A percentile compares a stretch with the other conserved stretches of the same genome.
Evolutionary conservation across 192 early-diverging fungal genomes (phyloP).

Genomic region (Oehlia diaphana): DNA sequence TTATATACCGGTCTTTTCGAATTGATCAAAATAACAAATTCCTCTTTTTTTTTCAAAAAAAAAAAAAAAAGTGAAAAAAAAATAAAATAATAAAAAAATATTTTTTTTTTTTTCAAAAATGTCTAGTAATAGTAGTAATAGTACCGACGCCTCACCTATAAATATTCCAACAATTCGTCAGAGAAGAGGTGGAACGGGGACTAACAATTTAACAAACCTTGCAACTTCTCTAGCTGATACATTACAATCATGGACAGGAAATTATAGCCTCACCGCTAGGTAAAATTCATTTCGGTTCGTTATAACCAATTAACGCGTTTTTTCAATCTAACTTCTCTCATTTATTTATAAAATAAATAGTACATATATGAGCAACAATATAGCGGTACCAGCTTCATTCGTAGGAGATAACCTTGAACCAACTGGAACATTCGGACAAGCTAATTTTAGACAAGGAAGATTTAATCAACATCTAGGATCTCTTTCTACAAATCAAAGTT

Average conservation of each 20-base stretch:
- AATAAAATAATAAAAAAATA: not conserved
- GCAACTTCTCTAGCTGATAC: conserved; percentile 2
- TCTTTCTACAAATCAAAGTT: not conserved
- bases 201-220: not conserved
- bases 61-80: not conserved
- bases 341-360: not conserved
- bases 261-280: conserved; percentile 6
- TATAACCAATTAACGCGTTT: not conserved
- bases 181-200: not conserved
- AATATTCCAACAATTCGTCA: conserved; percentile 17
- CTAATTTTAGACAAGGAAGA: not conserved
- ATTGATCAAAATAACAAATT: not conserved
- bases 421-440: not conserved
- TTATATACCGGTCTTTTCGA: not conserved
- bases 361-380: conserved; percentile 26
- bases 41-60: not conserved
- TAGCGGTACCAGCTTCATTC: conserved; percentile 22
- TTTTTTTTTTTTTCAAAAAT: not conserved
- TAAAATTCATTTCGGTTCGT: not conserved
- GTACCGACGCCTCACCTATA: conserved; percentile 6
- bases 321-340: not conserved
- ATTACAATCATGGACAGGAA: conserved; percentile 23
- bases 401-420: conserved; percentile 7
- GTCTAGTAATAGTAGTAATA: not conserved
- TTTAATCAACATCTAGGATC: not conserved